phyloP scores from a whole-genome alignment of 306 rosid genomes.

The Cucurbita ficifolia region DNA sequence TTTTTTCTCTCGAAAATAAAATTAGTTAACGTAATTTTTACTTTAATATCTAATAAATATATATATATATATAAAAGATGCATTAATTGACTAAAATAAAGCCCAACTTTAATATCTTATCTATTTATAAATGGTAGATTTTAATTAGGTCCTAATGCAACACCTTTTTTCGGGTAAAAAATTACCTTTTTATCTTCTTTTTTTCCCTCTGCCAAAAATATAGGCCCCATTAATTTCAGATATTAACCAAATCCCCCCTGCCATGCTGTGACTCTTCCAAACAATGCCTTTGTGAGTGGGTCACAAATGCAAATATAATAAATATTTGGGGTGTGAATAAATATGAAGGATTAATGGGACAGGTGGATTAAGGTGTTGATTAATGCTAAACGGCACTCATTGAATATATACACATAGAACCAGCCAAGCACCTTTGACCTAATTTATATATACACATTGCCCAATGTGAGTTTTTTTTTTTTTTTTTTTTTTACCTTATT shows the following conservation, averaged over 20 bases:
- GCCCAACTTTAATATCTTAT: neutral
- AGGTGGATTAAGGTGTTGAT: slow-evolving; percentile 2
- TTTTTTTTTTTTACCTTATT: too few relatives aligned
- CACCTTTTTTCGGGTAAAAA: neutral
- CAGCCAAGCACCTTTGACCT: neutral
- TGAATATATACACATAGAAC: neutral
- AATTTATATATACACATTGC: neutral
- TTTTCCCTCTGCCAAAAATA: neutral
- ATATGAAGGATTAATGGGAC: neutral
- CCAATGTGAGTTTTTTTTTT: neutral
- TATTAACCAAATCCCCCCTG: neutral
- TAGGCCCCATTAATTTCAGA: neutral
- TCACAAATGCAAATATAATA: neutral
- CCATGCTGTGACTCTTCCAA: neutral
- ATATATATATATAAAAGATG: neutral
- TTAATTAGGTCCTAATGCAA: neutral
- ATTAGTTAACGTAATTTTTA: neutral
- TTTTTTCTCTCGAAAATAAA: neutral
- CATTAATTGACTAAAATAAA: neutral
- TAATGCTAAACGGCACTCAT: neutral
- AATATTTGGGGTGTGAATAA: neutral
- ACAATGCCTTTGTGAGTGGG: slow-evolving; percentile 3
- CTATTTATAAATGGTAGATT: neutral
- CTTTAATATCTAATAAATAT: neutral
- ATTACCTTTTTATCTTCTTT: neutral